Conservation (phyloP, 139 green algal species). For the Astrephomene gubernaculifera region DNA sequence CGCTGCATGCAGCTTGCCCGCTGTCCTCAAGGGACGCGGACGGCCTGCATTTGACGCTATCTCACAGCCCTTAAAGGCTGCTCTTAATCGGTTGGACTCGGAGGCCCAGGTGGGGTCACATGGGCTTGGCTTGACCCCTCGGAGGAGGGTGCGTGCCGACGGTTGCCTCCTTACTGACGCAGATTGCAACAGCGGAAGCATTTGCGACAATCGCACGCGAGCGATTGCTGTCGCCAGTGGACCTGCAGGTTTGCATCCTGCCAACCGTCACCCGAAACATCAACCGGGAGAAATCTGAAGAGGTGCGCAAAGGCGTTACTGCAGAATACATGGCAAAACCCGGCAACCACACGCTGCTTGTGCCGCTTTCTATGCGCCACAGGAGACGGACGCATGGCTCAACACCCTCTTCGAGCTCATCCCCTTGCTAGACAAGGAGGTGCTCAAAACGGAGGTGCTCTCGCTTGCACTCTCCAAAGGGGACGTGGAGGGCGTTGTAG, state of each 20-base stretch:
- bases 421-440: slow-evolving; percentile 59
- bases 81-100: slow-evolving; percentile 49
- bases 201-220: slow-evolving; percentile 54
- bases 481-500: slow-evolving; percentile 56
- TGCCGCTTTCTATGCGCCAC: too few relatives aligned
- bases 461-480: slow-evolving; percentile 60
- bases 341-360: too few relatives aligned
- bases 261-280: slow-evolving; percentile 56
- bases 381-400: slow-evolving; percentile 63
- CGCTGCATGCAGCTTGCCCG: slow-evolving; percentile 43
- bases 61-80: slow-evolving; percentile 51
- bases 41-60: slow-evolving; percentile 52
- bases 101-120: slow-evolving; percentile 45
- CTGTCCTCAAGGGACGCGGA: slow-evolving; percentile 49
- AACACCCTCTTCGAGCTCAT: slow-evolving; percentile 56
- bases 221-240: slow-evolving; percentile 48
- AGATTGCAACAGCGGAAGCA: slow-evolving; percentile 55
- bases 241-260: slow-evolving; percentile 60
- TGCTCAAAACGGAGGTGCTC: slow-evolving; percentile 54
- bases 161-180: neutral
- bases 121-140: neutral
- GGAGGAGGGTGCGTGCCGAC: neutral
- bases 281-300: slow-evolving; percentile 61
- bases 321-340: too few relatives aligned
- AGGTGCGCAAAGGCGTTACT: too few relatives aligned